These are phyloP conservation scores for Rhizopus stolonifer DNA, from an alignment of 371 early-diverging fungal genomes.

Conservation along the genomic window DNA sequence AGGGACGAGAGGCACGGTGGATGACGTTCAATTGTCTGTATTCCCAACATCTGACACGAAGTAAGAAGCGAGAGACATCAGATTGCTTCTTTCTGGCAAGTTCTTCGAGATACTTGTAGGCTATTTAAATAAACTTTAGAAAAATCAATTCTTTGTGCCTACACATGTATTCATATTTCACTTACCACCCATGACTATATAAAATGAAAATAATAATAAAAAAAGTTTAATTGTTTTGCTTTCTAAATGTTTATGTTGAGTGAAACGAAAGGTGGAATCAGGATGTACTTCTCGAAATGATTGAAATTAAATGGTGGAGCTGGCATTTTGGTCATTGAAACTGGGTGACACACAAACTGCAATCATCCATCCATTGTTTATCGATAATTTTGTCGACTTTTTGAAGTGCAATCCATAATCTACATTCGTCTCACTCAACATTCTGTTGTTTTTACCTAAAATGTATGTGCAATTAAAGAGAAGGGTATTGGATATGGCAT, in stretches of 20 bases:
- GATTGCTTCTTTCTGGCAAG: constrained; percentile 98
- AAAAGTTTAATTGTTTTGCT: background rate
- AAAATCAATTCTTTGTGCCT: background rate
- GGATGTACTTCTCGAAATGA: too few relatives aligned
- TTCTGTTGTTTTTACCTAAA: constrained; percentile 16
- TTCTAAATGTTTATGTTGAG: too few relatives aligned
- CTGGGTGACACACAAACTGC: too few relatives aligned
- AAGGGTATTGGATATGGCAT: constrained; percentile 5
- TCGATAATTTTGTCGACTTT: too few relatives aligned
- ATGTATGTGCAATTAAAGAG: constrained; percentile 25
- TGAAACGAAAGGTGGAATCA: background rate
- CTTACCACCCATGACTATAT: constrained; percentile 28
- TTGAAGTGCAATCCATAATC: too few relatives aligned
- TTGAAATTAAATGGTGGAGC: too few relatives aligned
- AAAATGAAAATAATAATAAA: background rate
- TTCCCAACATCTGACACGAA: constrained; percentile 98
- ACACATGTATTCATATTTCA: constrained; percentile 1
- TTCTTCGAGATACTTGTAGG: constrained; percentile 96
- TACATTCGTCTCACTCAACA: background rate
- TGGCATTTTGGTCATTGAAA: too few relatives aligned
- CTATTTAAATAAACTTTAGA: constrained; percentile 26
- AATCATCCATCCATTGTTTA: too few relatives aligned
- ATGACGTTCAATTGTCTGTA: constrained; percentile 92
- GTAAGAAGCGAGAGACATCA: constrained; percentile 97
- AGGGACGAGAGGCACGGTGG: constrained; percentile 97